Evolutionary conservation across 1,284 basidiomycete species (phyloP), one percentile per base, ranked within the genome.

Genomic region (Sporisorium iseilematis-ciliati): DNA sequence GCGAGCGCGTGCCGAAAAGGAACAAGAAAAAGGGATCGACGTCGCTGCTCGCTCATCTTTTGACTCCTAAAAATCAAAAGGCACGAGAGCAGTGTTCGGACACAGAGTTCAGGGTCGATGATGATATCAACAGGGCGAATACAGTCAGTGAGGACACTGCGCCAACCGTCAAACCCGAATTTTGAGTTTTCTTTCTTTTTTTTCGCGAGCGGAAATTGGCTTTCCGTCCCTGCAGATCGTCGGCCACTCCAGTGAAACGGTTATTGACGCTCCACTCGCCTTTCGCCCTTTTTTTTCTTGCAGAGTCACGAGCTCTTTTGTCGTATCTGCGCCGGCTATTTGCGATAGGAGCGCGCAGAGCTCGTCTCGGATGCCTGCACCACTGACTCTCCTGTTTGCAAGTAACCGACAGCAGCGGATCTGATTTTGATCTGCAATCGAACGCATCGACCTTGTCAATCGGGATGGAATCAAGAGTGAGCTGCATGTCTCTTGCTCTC

Each of bases 181-280:
- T 48, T 41, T 42, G 41, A n/a, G n/a, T 21, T 21, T 40, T 23
- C 16, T 42, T 31, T 45, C 45, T 20, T 31, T 21, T 33, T 43
- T 51, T 51, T 41, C n/a, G n/a, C n/a, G n/a, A n/a, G 21, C 50
- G 55, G 55, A 57, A 31, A 40, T 41, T 46, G 25, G 51, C 20
- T 14, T 55, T 66, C 57, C 58, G 57, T 20, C 35, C 45, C 33
- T 51, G 49, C 40, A 59, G 49, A 52, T 52, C 23, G 45, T 49
- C 48, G 49, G 41, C 7, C 42, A 42, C 35, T 4, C 33, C 12
- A 7, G 23, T 18, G 35, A 54, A 16, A 31, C 68, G 68, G 68
- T 38, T 70, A 70, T 57, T 48, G 42, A 57, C 67, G 67, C 67
- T 70, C 67, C 67, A 70, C 67, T 33, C 64, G 26, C 4, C 25